Evolutionary conservation across 345 rosid species (phyloP).

Genomic region (Schrenkiella parvula): DNA sequence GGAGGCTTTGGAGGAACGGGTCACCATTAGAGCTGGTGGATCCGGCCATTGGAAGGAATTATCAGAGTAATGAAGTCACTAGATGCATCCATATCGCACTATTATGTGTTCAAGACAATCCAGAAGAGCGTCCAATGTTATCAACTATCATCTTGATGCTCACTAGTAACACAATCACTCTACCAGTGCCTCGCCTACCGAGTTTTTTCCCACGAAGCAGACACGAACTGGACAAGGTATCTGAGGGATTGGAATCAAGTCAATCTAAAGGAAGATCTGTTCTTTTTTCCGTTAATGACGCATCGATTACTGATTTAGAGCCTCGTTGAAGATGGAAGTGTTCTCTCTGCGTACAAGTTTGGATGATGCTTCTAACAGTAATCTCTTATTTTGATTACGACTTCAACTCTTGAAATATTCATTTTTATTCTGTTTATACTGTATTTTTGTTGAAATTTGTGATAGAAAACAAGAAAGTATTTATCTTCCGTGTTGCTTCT

Average conservation of each 20-base stretch:
- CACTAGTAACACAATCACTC: not conserved
- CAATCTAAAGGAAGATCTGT: not conserved
- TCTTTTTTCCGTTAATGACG: not conserved
- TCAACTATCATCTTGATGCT: conserved; percentile 10
- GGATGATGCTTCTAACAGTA: not conserved
- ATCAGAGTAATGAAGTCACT: conserved; percentile 3
- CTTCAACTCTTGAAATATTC: not conserved
- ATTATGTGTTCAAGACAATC: conserved; percentile 24
- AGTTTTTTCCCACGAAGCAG: not conserved
- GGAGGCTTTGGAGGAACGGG: conserved; percentile 19
- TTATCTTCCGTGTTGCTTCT: no score
- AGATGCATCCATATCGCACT: conserved; percentile 32
- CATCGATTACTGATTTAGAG: not conserved
- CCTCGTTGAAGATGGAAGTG: not conserved
- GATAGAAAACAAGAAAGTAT: no score
- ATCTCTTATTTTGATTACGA: not conserved
- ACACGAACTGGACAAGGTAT: not conserved
- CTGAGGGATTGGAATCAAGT: not conserved
- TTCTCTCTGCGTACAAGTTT: not conserved
- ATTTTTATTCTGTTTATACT: not conserved
- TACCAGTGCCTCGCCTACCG: conserved; percentile 12
- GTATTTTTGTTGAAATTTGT: no score
- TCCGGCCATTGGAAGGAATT: not conserved
- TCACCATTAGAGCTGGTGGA: conserved; percentile 16
- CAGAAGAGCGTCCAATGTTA: conserved; percentile 7